phyloP scores from a whole-genome alignment of 257 asterid species.

The Thymus mandschuricus region DNA sequence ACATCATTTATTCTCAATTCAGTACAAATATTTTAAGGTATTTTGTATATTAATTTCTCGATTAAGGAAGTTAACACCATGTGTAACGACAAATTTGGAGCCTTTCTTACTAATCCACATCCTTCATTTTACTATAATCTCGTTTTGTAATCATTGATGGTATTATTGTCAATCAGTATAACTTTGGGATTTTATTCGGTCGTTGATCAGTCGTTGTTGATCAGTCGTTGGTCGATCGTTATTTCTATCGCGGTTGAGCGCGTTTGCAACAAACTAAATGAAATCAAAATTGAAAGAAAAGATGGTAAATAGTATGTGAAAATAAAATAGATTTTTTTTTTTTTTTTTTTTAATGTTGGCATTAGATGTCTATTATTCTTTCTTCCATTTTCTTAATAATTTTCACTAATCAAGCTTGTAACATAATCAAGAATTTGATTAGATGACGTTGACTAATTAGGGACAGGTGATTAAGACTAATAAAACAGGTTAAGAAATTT shows the following conservation, averaged over 20 bases:
- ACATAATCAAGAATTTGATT: slow-evolving; percentile 14
- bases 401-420: background rate
- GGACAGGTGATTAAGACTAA: slow-evolving; percentile 24
- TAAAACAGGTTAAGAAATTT: slow-evolving; percentile 22
- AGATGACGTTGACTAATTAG: slow-evolving; percentile 24
- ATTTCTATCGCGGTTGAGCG: too few species aligned
- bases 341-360: too few species aligned
- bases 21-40: slow-evolving; percentile 19
- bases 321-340: too few species aligned
- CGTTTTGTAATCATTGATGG: too few species aligned
- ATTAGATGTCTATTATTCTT: background rate
- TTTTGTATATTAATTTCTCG: background rate
- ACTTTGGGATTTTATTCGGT: too few species aligned
- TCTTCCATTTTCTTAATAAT: background rate
- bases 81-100: slow-evolving; percentile 27
- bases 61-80: slow-evolving; percentile 25
- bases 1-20: background rate
- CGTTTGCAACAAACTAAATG: too few species aligned
- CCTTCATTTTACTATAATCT: too few species aligned
- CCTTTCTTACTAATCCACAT: background rate
- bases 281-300: too few species aligned
- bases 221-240: too few species aligned
- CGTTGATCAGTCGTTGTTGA: too few species aligned
- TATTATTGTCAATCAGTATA: too few species aligned
- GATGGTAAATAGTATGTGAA: too few species aligned